Conservation (phyloP, 106 monocot genomes). For the Dendrobium catenatum region DNA sequence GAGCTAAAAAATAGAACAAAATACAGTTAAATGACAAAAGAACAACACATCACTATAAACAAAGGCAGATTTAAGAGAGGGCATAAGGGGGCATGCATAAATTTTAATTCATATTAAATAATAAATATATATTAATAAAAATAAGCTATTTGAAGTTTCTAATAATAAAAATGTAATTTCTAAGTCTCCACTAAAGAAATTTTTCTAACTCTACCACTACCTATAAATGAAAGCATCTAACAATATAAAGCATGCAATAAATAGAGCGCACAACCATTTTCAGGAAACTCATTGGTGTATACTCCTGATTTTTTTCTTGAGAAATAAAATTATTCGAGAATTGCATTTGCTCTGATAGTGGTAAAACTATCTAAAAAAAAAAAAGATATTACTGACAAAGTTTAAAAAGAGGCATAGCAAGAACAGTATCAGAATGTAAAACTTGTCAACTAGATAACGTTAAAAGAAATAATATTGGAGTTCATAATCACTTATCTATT, state of each 20-base stretch:
- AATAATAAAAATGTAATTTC: no score
- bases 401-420: background rate
- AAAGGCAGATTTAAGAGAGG: background rate
- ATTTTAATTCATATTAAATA: no score
- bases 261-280: no score
- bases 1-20: background rate
- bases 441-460: background rate
- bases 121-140: background rate
- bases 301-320: background rate
- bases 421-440: background rate
- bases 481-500: no score
- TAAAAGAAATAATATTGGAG: background rate
- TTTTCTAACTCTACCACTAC: no score
- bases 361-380: background rate
- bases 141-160: background rate
- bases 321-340: background rate
- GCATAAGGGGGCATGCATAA: no score
- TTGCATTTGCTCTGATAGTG: background rate
- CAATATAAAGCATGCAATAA: no score
- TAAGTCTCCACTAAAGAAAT: no score
- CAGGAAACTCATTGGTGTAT: background rate
- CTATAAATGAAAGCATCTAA: no score
- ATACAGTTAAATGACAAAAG: background rate
- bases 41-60: background rate
- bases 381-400: background rate